A percentile compares a stretch with the other conserved stretches of the same genome.
Conservation (phyloP, 108 stramenopile species). For the Licmophora abbreviata region DNA sequence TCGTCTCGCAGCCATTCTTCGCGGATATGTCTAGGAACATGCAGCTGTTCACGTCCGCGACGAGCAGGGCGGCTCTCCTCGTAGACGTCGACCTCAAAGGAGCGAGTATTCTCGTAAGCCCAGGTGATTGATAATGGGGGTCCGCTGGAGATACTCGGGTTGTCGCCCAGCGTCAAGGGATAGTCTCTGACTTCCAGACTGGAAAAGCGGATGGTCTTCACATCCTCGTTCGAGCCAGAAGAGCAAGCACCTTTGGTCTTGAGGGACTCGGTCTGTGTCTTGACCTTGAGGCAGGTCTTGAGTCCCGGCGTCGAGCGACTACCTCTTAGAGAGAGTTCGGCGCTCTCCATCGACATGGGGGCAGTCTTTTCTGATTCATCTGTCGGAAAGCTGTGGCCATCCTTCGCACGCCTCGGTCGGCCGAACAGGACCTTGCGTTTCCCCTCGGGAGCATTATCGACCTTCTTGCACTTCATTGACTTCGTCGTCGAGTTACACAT, state of each 20-base stretch:
- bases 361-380: too few relatives aligned
- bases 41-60: conserved; percentile 9
- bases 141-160: conserved; percentile 23
- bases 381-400: too few relatives aligned
- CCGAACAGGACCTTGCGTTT: too few relatives aligned
- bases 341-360: too few relatives aligned
- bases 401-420: too few relatives aligned
- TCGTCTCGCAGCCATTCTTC: conserved; percentile 13
- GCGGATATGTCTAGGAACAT: conserved; percentile 3
- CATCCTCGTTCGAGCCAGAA: not conserved
- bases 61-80: conserved; percentile 5
- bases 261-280: not conserved
- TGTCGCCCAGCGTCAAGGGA: conserved; percentile 34
- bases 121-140: conserved; percentile 34
- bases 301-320: too few relatives aligned
- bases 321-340: too few relatives aligned
- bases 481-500: too few relatives aligned
- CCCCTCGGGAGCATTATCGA: too few relatives aligned
- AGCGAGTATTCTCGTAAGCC: conserved; percentile 21
- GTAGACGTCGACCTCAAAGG: conserved; percentile 10
- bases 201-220: not conserved
- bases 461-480: too few relatives aligned
- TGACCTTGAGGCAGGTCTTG: not conserved
- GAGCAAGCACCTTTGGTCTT: too few relatives aligned
- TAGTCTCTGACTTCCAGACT: conserved; percentile 21